Conservation (phyloP, 129 eudicot genomes). For the Sambucus nigra region DNA sequence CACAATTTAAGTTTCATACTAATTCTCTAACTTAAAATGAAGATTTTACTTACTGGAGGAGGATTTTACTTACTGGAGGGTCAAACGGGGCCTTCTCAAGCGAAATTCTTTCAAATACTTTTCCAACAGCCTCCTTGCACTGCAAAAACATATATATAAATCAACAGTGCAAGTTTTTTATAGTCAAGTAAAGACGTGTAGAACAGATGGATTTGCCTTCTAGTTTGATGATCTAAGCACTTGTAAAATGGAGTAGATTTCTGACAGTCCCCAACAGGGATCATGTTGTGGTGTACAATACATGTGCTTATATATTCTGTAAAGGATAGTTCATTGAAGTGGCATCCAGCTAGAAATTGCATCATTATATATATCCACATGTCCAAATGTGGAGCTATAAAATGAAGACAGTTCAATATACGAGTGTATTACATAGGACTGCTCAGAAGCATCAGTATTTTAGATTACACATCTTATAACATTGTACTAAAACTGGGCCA, state of each 20-base stretch:
- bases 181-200: not conserved
- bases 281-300: not conserved
- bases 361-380: not conserved
- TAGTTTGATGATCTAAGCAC: not conserved
- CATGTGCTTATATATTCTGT: not conserved
- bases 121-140: slow-evolving; percentile 37
- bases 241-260: not conserved
- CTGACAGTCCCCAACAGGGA: not conserved
- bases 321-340: not conserved
- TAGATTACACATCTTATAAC: too few relatives aligned
- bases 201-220: not conserved
- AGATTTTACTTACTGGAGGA: too few relatives aligned
- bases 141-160: slow-evolving; percentile 24
- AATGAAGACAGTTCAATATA: not conserved
- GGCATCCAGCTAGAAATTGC: not conserved
- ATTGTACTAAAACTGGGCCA: not conserved
- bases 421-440: not conserved
- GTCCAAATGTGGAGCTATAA: not conserved
- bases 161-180: not conserved
- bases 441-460: not conserved
- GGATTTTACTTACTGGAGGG: slow-evolving; percentile 51
- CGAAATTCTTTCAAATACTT: slow-evolving; percentile 32
- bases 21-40: not conserved
- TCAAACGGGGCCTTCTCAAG: slow-evolving; percentile 45
- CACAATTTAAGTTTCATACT: not conserved